Evolutionary conservation across 78 protist species (phyloP).

Genomic region (Dictyostelium firmibasis): DNA sequence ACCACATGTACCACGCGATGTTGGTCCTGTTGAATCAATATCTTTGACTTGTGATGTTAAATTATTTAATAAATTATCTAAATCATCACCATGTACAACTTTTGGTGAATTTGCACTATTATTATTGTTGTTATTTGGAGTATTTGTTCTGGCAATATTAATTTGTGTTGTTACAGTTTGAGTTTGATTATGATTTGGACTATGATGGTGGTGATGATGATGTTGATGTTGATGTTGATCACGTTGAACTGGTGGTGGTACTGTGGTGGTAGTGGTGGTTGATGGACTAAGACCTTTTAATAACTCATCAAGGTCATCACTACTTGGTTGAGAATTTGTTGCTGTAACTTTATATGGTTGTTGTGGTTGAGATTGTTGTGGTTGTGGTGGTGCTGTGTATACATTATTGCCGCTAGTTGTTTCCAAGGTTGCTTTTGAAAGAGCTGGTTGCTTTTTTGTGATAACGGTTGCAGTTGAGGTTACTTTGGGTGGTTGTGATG

Average conservation of each 20-base stretch:
- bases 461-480: slow-evolving; percentile 44
- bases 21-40: slow-evolving; percentile 62
- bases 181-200: not conserved
- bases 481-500: not conserved
- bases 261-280: not conserved
- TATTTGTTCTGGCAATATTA: not conserved
- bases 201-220: not conserved
- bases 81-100: slow-evolving; percentile 68
- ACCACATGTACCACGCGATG: slow-evolving; percentile 68
- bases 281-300: slow-evolving; percentile 55
- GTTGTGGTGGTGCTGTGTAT: not conserved
- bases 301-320: slow-evolving; percentile 65
- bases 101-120: not conserved
- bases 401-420: not conserved
- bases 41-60: slow-evolving; percentile 63
- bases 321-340: slow-evolving; percentile 5
- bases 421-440: slow-evolving; percentile 55
- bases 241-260: not conserved
- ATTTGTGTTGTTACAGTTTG: not conserved
- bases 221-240: not conserved
- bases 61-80: slow-evolving; percentile 73
- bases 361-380: not conserved
- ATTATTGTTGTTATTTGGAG: not conserved
- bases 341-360: not conserved
- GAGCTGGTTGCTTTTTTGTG: slow-evolving; percentile 19